phyloP scores from a whole-genome alignment of 2,329 filamentous ascomycete species.

The Colletotrichum lindemuthianum region DNA sequence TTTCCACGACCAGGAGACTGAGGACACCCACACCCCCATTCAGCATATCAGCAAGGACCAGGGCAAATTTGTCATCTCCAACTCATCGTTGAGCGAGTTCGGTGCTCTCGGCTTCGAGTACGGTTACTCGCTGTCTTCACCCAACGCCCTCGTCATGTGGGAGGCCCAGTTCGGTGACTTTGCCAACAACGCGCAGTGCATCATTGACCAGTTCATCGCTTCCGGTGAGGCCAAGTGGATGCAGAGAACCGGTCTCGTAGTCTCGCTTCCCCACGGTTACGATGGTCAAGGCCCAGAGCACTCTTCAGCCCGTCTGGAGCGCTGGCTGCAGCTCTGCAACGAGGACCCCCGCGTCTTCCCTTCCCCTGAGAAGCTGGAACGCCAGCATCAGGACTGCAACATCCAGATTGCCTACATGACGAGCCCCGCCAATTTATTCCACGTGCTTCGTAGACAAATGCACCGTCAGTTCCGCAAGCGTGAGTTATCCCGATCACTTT shows the following conservation, averaged over 20 bases:
- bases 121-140: slow-evolving; percentile 95
- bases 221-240: slow-evolving; percentile 99
- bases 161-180: slow-evolving; percentile 99
- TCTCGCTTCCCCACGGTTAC: slow-evolving; percentile 97
- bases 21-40: slow-evolving; percentile 91
- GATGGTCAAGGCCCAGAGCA: slow-evolving; percentile 98
- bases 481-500: slow-evolving; percentile 59
- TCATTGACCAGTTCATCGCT: slow-evolving; percentile 98
- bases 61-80: slow-evolving; percentile 94
- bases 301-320: slow-evolving; percentile 96
- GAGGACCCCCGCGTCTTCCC: slow-evolving; percentile 97
- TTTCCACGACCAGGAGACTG: slow-evolving; percentile 95
- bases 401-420: slow-evolving; percentile 99
- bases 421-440: slow-evolving; percentile 95
- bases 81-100: slow-evolving; percentile 83
- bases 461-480: slow-evolving; percentile 99
- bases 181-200: slow-evolving; percentile 98
- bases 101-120: slow-evolving; percentile 95
- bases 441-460: slow-evolving; percentile 96
- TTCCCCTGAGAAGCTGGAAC: slow-evolving; percentile 85
- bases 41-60: slow-evolving; percentile 91
- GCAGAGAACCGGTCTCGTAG: slow-evolving; percentile 94
- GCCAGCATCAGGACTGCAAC: slow-evolving; percentile 99
- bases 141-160: slow-evolving; percentile 98
- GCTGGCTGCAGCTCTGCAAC: slow-evolving; percentile 96